These are phyloP conservation scores for Microstegium vimineum DNA, from an alignment of 176 grass and related monocot species.

Conservation along the genomic window DNA sequence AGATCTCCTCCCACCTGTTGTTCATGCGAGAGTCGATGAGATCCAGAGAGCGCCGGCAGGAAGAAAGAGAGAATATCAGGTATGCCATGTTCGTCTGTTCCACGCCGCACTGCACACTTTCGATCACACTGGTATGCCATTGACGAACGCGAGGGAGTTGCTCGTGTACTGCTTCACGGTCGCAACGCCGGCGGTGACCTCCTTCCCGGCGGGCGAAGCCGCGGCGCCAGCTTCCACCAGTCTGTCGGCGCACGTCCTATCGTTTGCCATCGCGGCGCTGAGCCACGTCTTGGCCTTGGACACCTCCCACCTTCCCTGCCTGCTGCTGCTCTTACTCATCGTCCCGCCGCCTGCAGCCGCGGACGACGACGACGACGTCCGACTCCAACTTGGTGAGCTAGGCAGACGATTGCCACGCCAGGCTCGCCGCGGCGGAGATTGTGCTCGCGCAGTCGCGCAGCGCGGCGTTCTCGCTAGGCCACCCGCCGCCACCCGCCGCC, in stretches of 20 bases:
- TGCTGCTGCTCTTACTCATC: constrained; percentile 20
- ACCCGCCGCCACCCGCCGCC: background rate
- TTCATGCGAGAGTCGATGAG: too few species aligned
- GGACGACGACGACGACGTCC: background rate
- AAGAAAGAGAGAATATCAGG: too few species aligned
- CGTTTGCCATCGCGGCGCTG: constrained; percentile 59
- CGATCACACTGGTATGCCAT: constrained; percentile 9
- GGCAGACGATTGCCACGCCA: constrained; percentile 11
- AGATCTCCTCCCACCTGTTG: too few species aligned
- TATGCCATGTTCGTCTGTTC: too few species aligned
- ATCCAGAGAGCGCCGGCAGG: too few species aligned
- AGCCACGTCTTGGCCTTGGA: constrained; percentile 73
- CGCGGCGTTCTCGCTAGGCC: background rate
- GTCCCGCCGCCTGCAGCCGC: background rate
- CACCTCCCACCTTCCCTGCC: constrained; percentile 38
- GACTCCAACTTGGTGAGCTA: background rate
- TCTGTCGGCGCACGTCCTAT: constrained; percentile 32
- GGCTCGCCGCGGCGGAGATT: constrained; percentile 11
- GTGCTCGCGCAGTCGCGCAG: constrained; percentile 40
- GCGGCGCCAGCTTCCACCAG: constrained; percentile 1
- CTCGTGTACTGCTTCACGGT: constrained; percentile 33
- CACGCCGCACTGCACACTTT: background rate
- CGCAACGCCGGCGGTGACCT: constrained; percentile 17
- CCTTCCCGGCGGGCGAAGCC: background rate
- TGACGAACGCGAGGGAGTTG: constrained; percentile 51